Percentiles rank a stretch among this genome's conserved stretches.
Conservation (phyloP, 805 yeast species). For the Scheffersomyces ergatensis region DNA sequence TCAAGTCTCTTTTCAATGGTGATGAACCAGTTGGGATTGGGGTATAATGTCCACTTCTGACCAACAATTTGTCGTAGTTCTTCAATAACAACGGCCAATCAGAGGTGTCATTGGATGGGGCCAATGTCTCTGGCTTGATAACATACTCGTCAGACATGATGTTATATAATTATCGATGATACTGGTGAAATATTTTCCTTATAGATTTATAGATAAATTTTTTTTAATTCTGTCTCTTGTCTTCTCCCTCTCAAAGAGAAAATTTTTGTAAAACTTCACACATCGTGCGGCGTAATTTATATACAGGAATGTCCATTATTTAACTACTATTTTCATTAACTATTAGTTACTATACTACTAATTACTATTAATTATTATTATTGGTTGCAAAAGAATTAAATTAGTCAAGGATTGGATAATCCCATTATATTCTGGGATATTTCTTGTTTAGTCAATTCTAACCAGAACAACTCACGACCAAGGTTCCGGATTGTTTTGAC, state of each 20-base stretch:
- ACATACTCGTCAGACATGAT: conserved; percentile 67
- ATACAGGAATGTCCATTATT: too few species aligned
- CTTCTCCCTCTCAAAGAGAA: not conserved
- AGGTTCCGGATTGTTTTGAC: conserved; percentile 33
- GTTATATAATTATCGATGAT: too few species aligned
- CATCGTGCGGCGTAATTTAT: conserved; percentile 28
- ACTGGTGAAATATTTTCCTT: too few species aligned
- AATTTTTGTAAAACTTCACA: conserved; percentile 5
- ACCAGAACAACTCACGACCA: conserved; percentile 42
- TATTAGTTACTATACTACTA: too few species aligned
- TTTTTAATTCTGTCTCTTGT: not conserved
- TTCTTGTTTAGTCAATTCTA: conserved; percentile 32
- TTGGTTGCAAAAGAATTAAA: not conserved
- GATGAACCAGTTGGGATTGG: conserved; percentile 96
- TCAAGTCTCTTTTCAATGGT: conserved; percentile 91
- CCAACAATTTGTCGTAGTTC: conserved; percentile 89
- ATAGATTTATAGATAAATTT: too few species aligned
- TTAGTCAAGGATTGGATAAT: not conserved
- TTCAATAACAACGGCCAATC: conserved; percentile 95
- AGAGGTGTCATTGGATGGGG: conserved; percentile 81
- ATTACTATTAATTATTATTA: not conserved
- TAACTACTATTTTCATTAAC: too few species aligned
- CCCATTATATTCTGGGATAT: conserved; percentile 22
- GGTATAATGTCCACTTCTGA: conserved; percentile 95
- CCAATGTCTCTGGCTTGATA: conserved; percentile 84